phyloP scores from a whole-genome alignment of 2,329 filamentous ascomycete genomes.

The Ophiostoma perfectum region DNA sequence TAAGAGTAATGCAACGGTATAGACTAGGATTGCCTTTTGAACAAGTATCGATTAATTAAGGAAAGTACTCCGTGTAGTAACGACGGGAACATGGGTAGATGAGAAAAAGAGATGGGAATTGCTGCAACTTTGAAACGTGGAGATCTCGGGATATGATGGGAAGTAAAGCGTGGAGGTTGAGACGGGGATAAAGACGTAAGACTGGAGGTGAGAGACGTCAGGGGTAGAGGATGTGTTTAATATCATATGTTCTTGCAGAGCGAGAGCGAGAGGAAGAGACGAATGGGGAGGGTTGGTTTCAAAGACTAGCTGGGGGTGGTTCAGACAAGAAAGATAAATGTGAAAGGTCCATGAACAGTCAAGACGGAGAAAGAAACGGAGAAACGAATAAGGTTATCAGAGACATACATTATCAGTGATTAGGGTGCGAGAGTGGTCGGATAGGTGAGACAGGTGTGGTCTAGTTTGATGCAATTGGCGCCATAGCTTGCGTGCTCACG shows the following conservation, averaged over 20 bases:
- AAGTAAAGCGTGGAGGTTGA: background rate
- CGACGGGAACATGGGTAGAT: background rate
- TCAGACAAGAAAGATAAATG: background rate
- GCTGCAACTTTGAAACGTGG: background rate
- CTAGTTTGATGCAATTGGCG: conserved; percentile 22
- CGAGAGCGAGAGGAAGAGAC: background rate
- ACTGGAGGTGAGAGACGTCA: background rate
- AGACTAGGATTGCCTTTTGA: background rate
- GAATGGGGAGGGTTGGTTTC: background rate
- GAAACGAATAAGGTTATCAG: background rate
- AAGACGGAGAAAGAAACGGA: background rate
- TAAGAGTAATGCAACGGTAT: background rate
- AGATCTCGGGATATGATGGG: background rate
- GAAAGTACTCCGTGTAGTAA: too few relatives aligned
- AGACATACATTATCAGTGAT: background rate
- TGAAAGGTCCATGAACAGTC: background rate
- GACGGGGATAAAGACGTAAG: conserved; percentile 1
- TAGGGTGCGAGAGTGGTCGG: background rate
- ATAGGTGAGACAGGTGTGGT: background rate
- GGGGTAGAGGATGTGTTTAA: too few relatives aligned
- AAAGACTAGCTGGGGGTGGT: background rate
- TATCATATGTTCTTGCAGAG: background rate
- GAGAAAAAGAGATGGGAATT: background rate
- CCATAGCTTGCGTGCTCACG: conserved; percentile 22
- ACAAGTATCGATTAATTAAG: too few relatives aligned